Percentiles rank a stretch among this genome's conserved stretches.
Evolutionary conservation across 352 stramenopile species (phyloP).

Genomic region (Phytopythium cucurbitacearum): DNA sequence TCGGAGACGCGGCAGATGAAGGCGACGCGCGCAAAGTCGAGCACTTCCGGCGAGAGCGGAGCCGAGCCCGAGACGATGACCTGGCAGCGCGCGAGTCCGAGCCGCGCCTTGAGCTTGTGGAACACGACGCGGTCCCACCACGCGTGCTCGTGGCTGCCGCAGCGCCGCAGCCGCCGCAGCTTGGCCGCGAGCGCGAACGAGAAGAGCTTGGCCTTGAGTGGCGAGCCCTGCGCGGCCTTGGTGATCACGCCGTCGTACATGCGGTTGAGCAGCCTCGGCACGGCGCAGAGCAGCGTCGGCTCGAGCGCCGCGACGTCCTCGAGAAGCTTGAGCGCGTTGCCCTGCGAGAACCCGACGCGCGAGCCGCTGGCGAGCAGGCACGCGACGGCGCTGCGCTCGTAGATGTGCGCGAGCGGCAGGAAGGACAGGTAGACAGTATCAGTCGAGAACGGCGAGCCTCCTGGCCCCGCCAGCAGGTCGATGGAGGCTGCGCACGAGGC

Average conservation of each 20-base stretch:
- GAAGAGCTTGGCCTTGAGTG: conserved; percentile 73
- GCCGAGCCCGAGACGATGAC: conserved; percentile 94
- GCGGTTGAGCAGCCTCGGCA: conserved; percentile 95
- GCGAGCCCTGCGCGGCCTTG: conserved; percentile 55
- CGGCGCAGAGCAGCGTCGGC: conserved; percentile 90
- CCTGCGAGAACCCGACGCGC: conserved; percentile 92
- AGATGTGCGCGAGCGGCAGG: conserved; percentile 95
- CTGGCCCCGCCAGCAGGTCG: conserved; percentile 24
- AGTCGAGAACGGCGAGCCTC: conserved; percentile 35
- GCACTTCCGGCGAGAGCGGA: conserved; percentile 89
- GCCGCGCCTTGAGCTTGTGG: conserved; percentile 81
- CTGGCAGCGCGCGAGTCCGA: conserved; percentile 82
- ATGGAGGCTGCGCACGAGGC: conserved; percentile 21
- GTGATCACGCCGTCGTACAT: conserved; percentile 93
- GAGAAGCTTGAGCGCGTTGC: conserved; percentile 86
- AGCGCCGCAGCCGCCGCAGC: conserved; percentile 53
- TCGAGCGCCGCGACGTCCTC: conserved; percentile 89
- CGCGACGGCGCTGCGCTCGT: conserved; percentile 80
- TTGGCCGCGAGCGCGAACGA: conserved; percentile 67
- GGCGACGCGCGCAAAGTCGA: conserved; percentile 93
- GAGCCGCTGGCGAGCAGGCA: conserved; percentile 67
- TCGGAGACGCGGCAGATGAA: conserved; percentile 87
- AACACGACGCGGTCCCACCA: conserved; percentile 96
- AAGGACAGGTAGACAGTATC: conserved; percentile 94
- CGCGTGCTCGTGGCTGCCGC: conserved; percentile 38